phyloP scores from a whole-genome alignment of 2,329 filamentous ascomycete species.

The Colletotrichum sp. region DNA sequence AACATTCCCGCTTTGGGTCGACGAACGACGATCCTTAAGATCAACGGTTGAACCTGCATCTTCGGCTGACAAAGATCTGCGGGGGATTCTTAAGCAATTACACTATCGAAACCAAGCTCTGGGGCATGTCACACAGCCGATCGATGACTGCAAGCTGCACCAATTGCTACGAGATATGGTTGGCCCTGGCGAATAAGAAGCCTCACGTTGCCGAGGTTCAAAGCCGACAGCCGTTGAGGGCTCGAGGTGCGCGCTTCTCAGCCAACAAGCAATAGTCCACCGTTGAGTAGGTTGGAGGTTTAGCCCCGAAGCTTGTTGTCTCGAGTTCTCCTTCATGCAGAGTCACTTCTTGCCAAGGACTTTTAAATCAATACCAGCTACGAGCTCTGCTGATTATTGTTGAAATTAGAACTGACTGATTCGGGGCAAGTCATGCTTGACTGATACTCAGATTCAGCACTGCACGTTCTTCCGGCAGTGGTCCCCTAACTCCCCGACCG shows the following conservation, averaged over 20 bases:
- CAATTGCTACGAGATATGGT: background rate
- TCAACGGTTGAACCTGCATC: background rate
- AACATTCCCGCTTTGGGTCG: background rate
- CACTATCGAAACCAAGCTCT: background rate
- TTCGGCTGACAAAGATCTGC: background rate
- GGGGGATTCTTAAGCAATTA: background rate
- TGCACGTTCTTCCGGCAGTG: background rate
- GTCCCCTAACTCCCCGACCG: background rate
- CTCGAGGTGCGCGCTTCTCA: background rate
- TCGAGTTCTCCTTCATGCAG: background rate
- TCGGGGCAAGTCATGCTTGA: background rate
- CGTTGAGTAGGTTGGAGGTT: background rate
- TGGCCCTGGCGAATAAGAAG: accelerated
- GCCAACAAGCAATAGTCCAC: background rate
- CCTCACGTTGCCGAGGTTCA: background rate
- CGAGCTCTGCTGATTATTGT: background rate
- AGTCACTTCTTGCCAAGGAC: background rate
- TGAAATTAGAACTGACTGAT: background rate
- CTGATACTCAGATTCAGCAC: background rate
- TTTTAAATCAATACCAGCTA: background rate
- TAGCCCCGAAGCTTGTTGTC: background rate
- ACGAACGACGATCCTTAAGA: background rate
- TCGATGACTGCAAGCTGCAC: background rate
- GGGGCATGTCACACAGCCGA: background rate
- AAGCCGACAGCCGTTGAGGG: background rate